phyloP scores from a whole-genome alignment of 345 rosid species.

The Citrus reticulata region DNA sequence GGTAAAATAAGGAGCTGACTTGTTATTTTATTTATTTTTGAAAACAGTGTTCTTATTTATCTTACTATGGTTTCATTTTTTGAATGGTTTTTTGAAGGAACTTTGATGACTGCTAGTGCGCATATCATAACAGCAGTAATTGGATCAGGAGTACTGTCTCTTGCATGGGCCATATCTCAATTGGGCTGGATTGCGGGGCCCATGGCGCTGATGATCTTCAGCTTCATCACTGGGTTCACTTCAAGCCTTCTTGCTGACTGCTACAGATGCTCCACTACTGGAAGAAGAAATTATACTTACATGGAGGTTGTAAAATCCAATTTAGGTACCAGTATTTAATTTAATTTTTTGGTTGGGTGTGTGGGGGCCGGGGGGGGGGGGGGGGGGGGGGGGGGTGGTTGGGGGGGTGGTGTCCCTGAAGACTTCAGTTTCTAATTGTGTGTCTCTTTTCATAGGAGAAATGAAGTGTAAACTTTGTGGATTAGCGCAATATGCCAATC shows the following conservation, averaged over 20 bases:
- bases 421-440: not conserved
- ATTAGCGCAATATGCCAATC: slow-evolving; percentile 65
- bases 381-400: no score
- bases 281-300: slow-evolving; percentile 39
- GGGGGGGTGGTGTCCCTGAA: not conserved
- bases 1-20: no score
- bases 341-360: no score
- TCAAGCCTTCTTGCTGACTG: slow-evolving; percentile 73
- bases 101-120: slow-evolving; percentile 72
- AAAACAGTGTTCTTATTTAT: no score
- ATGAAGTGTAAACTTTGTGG: slow-evolving; percentile 55
- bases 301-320: slow-evolving; percentile 10
- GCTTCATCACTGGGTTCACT: slow-evolving; percentile 64
- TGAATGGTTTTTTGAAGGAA: slow-evolving; percentile 38
- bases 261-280: slow-evolving; percentile 29
- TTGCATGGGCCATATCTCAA: slow-evolving; percentile 85
- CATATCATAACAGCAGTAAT: slow-evolving; percentile 93
- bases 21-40: no score
- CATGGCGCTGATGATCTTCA: slow-evolving; percentile 47
- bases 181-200: slow-evolving; percentile 84
- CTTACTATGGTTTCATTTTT: not conserved
- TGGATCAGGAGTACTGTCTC: slow-evolving; percentile 79
- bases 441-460: slow-evolving; percentile 35
- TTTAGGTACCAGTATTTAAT: slow-evolving; percentile 34
- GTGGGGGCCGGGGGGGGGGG: no score